Evolutionary conservation across 2,329 filamentous ascomycete genomes (phyloP), one percentile per base, ranked within the genome.

Genomic region (Epichloe gansuensis): DNA sequence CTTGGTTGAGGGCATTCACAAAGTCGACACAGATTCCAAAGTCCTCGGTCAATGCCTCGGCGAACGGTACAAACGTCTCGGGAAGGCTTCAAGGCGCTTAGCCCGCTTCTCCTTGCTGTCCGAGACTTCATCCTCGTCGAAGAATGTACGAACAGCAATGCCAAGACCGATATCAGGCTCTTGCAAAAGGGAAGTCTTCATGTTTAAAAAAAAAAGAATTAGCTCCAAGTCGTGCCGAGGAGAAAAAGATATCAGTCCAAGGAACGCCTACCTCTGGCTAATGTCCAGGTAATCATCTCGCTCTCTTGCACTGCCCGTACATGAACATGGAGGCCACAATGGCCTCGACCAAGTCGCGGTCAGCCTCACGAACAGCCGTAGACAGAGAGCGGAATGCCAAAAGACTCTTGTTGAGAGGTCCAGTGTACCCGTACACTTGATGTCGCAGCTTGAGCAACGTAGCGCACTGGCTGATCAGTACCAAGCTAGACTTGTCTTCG

Each of bases 381-480:
- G 89, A 83, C 54, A 97, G 76, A 1, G 89, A 91, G 55, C 89
- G 86, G 73, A 91, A 98, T 28, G 83, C 84, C 43, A 98, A 76
- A 50, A 96, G 76, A 59, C 91, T 90, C 67, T 93, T 85, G 74
- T 90, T 95, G 1, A 98, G 77, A 1, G 93, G 91, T 0, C 93
- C 93, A 2, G 91, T 96, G 69, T 96, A 98, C 34, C 93, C 93
- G 60, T 91, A 91, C 3, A 80, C 77, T 60, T 88, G 80, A 66
- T 98, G 93, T 35, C 83, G 81, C 56, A 97, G 75, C 63, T 86
- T 88, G 50, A 90, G 80, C 54, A 97, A 75, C 51, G 87, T 90
- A 13, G 91, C 88, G 56, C 91, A 85, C 41, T 93, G 85, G 59
- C 90, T 93, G 61, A 97, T 83, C 45, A 98, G 77, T 52, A 93